phyloP scores from a whole-genome alignment of 2,329 filamentous ascomycete genomes.

The Colletotrichum musicola region DNA sequence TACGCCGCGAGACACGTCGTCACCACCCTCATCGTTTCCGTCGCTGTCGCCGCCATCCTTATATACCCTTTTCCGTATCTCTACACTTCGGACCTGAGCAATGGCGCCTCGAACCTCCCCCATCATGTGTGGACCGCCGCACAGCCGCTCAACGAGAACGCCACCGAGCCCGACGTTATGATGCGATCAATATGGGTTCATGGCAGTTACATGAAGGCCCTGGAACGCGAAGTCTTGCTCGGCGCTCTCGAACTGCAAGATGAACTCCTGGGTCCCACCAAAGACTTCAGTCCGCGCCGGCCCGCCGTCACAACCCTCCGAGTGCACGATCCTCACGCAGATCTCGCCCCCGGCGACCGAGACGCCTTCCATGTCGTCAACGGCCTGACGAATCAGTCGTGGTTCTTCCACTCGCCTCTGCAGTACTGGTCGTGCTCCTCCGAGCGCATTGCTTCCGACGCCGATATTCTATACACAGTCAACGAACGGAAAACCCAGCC shows the following conservation, averaged over 20 bases:
- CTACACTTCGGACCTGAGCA: slow-evolving; percentile 78
- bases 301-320: slow-evolving; percentile 40
- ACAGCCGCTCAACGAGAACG: slow-evolving; percentile 68
- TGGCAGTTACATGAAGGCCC: slow-evolving; percentile 82
- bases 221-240: slow-evolving; percentile 74
- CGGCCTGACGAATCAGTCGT: slow-evolving; percentile 71
- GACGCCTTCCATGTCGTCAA: slow-evolving; percentile 71
- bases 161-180: slow-evolving; percentile 74
- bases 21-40: slow-evolving; percentile 79
- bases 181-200: slow-evolving; percentile 88
- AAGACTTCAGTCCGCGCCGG: slow-evolving; percentile 64
- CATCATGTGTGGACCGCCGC: slow-evolving; percentile 87
- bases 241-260: slow-evolving; percentile 79
- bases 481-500: slow-evolving; percentile 72
- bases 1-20: slow-evolving; percentile 80
- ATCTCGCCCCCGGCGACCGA: slow-evolving; percentile 60
- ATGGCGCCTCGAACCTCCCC: slow-evolving; percentile 78
- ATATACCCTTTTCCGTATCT: slow-evolving; percentile 83
- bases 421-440: slow-evolving; percentile 83
- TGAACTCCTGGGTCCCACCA: slow-evolving; percentile 72
- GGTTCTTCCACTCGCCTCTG: slow-evolving; percentile 86
- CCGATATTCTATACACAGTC: slow-evolving; percentile 75
- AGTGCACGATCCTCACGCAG: slow-evolving; percentile 45
- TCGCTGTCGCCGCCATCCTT: slow-evolving; percentile 76
- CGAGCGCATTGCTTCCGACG: slow-evolving; percentile 69